Evolutionary conservation across 805 yeast species (phyloP), one percentile per base, ranked within the genome.

Genomic region (Suhomyces kilbournensis): DNA sequence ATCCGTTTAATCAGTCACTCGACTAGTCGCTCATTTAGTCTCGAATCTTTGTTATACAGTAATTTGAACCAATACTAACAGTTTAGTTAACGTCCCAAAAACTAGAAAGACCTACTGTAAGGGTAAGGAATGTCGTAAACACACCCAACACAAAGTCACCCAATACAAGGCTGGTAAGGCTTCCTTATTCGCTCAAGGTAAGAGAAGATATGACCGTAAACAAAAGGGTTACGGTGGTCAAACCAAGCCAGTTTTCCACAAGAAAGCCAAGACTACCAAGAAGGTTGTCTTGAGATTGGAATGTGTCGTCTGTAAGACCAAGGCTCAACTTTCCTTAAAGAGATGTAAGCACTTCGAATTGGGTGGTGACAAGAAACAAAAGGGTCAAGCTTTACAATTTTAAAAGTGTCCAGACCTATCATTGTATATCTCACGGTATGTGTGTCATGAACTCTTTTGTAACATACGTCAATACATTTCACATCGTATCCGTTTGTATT

Each of bases 111-210:
- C 99, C 80, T 94, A 88, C 91, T 94, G 99, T 85, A 93, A 92
- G 84, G 97, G 97, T 84, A 94, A 89, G 85, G 85, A 84, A 77
- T 94, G 99, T 87, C 89, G 96, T 76, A 90, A 91, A 83, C 99
- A 94, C 94, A 93, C 98, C 74, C 97, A 91, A 83, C 99, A 94
- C 96, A 94, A 93, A 86, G 99, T 94, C 76, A 93, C 99, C 80
- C 99, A 94, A 85, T 94, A 94, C 96, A 94, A 94, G 82, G 97
- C 98, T 77, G 99, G 99, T 83, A 94, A 94, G 85, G 98, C 99
- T 78, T 93, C 98, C 64, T 86, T 92, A 72, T 91, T 85, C 76
- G 97, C 98, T 70, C 98, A 94, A 84, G 99, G 99, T 88, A 94
- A 96, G 93, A 91, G 99, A 86, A 92, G 99, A 86, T 94, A 94